phyloP scores from a whole-genome alignment of 805 yeast genomes.

The Monosporozyma solicola region DNA sequence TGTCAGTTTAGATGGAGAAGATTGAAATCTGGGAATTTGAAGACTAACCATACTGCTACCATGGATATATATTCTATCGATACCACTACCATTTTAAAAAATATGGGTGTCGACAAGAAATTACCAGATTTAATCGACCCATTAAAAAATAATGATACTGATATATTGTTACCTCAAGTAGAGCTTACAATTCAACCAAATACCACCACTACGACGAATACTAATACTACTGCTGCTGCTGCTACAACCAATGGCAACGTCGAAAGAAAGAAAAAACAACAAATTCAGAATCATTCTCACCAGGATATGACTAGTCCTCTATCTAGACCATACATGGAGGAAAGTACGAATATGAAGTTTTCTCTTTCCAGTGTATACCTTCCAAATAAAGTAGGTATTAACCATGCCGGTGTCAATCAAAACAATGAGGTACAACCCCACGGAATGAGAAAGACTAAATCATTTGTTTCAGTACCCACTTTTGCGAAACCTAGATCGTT shows the following conservation, averaged over 20 bases:
- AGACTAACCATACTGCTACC: slow-evolving; percentile 27
- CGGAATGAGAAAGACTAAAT: slow-evolving; percentile 1
- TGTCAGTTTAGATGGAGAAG: slow-evolving; percentile 89
- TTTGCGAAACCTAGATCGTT: slow-evolving; percentile 26
- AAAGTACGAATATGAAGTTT: background rate
- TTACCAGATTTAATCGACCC: background rate
- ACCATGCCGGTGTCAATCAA: background rate
- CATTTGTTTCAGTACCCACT: background rate
- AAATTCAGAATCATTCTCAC: background rate
- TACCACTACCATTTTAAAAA: background rate
- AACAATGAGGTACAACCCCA: background rate
- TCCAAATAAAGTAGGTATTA: background rate
- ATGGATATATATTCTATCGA: slow-evolving; percentile 8
- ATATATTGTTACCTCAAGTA: background rate
- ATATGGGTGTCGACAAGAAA: background rate
- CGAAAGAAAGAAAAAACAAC: background rate
- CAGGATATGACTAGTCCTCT: background rate
- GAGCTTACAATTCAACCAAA: background rate
- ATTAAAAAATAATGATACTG: background rate
- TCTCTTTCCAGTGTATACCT: background rate
- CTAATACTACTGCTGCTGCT: background rate
- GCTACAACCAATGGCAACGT: background rate
- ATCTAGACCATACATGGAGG: background rate
- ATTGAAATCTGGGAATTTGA: slow-evolving; percentile 38
- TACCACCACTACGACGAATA: background rate